Base-by-base conservation (phyloP, 768 basidiomycete species). In the Fistulinella prunicolor region DNA sequence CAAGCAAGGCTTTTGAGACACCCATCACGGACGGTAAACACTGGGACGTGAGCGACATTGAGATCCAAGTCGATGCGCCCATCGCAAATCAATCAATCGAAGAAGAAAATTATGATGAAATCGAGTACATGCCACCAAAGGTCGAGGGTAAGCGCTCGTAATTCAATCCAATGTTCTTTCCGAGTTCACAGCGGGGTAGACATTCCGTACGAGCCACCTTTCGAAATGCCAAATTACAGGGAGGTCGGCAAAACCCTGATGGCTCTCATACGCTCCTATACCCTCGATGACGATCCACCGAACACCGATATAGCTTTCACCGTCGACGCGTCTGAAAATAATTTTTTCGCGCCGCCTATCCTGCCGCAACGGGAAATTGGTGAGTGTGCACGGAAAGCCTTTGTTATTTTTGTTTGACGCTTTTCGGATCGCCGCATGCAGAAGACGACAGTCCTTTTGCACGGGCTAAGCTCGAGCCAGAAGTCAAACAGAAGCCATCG, bases 1-100 rank as follows among this genome's bases (percentile, higher is more conserved):
- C 72, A 21, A 69, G 65, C 37, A 75, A 75, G 51, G 69, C 49
- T 14, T 85, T 86, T 53, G 75, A 85, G 58, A 91, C 89, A 0
- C 89, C 89, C 2, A 54, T 75, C 32, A 82, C 81, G 17, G 71
- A 68, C 9, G 86, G 85, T 3, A 74, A 81, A 53, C 80, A 85
- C 47, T 92, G 88, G 89, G 87, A 92, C 56, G 76, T 87, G 28
- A 82, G 80, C 55, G 86, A 88, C 38, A 69, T 67, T 13, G 74
- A 73, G 29, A 62, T 75, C 9, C 68, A 70, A 28, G 55, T 68
- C 20, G 59, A 59, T 13, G 42, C 32, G 6, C 42, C 52, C 10
- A 53, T 44, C 9, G 64, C 59, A 37, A 61, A 56, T 20, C 57
- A 65, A 35, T 53, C 59, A 0, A 51, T 57, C 0, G 53, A 57